Percentiles rank a stretch among this genome's conserved stretches.
Conservation (phyloP, 2,329 filamentous ascomycete species). For the Fusarium anguioides region DNA sequence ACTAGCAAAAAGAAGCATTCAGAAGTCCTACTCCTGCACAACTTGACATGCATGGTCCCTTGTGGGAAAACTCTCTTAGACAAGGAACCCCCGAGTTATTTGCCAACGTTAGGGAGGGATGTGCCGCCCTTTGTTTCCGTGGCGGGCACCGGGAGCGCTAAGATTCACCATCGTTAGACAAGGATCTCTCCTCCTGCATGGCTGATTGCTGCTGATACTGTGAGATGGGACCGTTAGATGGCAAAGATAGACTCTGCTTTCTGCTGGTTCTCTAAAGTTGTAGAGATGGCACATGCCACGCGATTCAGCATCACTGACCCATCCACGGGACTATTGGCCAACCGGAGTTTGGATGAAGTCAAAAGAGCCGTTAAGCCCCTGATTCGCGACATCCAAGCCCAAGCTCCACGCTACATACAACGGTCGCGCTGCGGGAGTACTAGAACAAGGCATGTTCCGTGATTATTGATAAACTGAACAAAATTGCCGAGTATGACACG, state of each 20-base stretch:
- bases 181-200: slow-evolving; percentile 28
- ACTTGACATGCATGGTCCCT: slow-evolving; percentile 40
- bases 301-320: slow-evolving; percentile 36
- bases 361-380: slow-evolving; percentile 31
- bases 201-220: slow-evolving; percentile 15
- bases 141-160: slow-evolving; percentile 29
- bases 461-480: slow-evolving; percentile 24
- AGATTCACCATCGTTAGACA: slow-evolving; percentile 35
- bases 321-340: slow-evolving; percentile 22
- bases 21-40: slow-evolving; percentile 36
- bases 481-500: slow-evolving; percentile 20
- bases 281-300: slow-evolving; percentile 25
- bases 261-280: slow-evolving; percentile 16
- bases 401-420: slow-evolving; percentile 35
- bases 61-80: slow-evolving; percentile 17
- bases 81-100: slow-evolving; percentile 29
- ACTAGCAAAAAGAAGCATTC: slow-evolving; percentile 1
- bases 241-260: neutral
- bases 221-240: neutral
- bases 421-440: slow-evolving; percentile 34
- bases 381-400: slow-evolving; percentile 29
- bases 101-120: slow-evolving; percentile 22
- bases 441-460: slow-evolving; percentile 27
- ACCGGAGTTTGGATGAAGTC: slow-evolving; percentile 30
- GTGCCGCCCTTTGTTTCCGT: slow-evolving; percentile 32